Conservation (phyloP, 768 basidiomycete genomes). For the Serendipita indica region DNA sequence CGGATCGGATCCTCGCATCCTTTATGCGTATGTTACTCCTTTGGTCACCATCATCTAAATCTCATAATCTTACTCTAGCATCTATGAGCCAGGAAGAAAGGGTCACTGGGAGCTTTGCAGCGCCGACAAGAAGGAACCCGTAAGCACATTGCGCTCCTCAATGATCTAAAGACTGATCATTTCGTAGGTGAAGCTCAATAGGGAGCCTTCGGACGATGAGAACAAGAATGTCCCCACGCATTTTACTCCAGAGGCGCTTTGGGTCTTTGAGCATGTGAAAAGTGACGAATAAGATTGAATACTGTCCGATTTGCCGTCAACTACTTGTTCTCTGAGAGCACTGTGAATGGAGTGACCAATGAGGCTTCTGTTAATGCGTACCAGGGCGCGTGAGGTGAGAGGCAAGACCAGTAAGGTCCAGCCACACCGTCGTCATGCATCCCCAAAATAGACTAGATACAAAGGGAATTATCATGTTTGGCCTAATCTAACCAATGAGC, state of each 20-base stretch:
- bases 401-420: no score
- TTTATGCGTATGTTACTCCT: not conserved
- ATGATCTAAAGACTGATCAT: not conserved
- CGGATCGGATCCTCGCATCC: not conserved
- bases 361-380: no score
- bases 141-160: not conserved
- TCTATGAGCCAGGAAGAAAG: not conserved
- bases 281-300: no score
- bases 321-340: no score
- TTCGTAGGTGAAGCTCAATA: conserved; percentile 1
- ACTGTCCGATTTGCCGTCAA: no score
- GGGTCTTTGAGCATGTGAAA: no score
- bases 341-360: no score
- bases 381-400: no score
- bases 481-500: no score
- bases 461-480: no score
- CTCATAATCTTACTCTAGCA: not conserved
- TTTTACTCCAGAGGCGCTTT: not conserved
- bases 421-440: no score
- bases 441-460: no score
- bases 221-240: not conserved
- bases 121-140: conserved; percentile 1
- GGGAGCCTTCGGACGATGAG: not conserved
- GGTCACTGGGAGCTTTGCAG: not conserved
- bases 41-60: not conserved